Percentiles rank a stretch among this genome's conserved stretches.
These are phyloP conservation scores for Tulasnella sp. DNA, from an alignment of 768 basidiomycete genomes.

Conservation along the genomic window DNA sequence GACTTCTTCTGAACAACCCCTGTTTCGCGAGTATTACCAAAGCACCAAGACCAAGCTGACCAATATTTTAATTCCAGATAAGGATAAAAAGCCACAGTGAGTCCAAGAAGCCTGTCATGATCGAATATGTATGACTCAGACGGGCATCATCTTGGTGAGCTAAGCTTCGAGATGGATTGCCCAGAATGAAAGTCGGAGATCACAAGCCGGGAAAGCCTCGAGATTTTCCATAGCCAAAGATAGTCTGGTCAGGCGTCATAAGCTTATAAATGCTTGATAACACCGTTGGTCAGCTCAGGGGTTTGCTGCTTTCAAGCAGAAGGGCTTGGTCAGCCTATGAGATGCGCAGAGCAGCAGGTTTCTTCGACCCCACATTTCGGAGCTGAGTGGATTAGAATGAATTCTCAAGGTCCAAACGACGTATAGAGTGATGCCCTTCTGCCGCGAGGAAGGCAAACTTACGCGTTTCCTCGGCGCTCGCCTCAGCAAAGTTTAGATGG, in stretches of 20 bases:
- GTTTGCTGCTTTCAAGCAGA: neutral
- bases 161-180: neutral
- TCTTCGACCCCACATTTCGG: too few relatives aligned
- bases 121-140: neutral
- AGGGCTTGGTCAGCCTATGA: neutral
- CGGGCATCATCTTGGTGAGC: neutral
- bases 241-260: neutral
- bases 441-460: too few relatives aligned
- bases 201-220: neutral
- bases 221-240: neutral
- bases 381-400: too few relatives aligned
- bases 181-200: neutral
- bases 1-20: neutral
- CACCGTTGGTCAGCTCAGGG: neutral
- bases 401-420: too few relatives aligned
- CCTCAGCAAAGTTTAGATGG: too few relatives aligned
- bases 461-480: too few relatives aligned
- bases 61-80: neutral
- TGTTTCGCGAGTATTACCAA: neutral
- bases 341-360: too few relatives aligned
- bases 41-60: neutral
- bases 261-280: neutral
- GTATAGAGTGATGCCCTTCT: too few relatives aligned
- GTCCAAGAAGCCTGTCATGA: neutral
- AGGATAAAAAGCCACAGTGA: neutral